Conservation (phyloP, 2,329 filamentous ascomycete genomes). For the Aspergillus novoparasiticus region DNA sequence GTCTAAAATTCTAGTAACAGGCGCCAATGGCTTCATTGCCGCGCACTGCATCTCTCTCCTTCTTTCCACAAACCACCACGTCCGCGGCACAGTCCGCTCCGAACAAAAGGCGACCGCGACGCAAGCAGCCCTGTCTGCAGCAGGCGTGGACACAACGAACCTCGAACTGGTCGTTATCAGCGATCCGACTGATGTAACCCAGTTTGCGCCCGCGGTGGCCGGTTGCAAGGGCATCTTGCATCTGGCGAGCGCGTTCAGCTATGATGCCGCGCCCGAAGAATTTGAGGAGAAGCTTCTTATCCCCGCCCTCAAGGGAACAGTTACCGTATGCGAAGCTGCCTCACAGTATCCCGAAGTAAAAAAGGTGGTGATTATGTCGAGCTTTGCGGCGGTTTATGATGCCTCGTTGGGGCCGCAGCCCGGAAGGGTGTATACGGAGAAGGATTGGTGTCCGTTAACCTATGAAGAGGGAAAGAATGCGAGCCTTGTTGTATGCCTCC, state of each 20-base stretch:
- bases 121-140: conserved; percentile 7
- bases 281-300: conserved; percentile 34
- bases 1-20: conserved; percentile 23
- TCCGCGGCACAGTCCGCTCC: conserved; percentile 28
- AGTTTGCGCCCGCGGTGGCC: conserved; percentile 9
- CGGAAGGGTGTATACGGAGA: conserved; percentile 24
- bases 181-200: conserved; percentile 18
- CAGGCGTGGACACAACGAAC: conserved; percentile 10
- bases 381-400: conserved; percentile 30
- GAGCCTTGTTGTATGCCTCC: conserved; percentile 18
- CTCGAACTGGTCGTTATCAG: conserved; percentile 20
- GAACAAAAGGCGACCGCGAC: conserved; percentile 17
- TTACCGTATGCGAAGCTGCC: conserved; percentile 30
- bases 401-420: conserved; percentile 22
- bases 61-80: conserved; percentile 14
- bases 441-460: conserved; percentile 25
- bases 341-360: conserved; percentile 17
- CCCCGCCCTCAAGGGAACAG: conserved; percentile 31
- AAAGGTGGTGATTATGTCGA: conserved; percentile 30
- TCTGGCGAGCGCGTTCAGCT: conserved; percentile 34
- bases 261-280: conserved; percentile 24
- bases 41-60: conserved; percentile 26
- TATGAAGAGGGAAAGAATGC: conserved; percentile 29
- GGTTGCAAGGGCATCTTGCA: conserved; percentile 27
- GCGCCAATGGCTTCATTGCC: conserved; percentile 29